Conservation (phyloP, 371 early-diverging fungal genomes). For the Umbelopsis sp. region DNA sequence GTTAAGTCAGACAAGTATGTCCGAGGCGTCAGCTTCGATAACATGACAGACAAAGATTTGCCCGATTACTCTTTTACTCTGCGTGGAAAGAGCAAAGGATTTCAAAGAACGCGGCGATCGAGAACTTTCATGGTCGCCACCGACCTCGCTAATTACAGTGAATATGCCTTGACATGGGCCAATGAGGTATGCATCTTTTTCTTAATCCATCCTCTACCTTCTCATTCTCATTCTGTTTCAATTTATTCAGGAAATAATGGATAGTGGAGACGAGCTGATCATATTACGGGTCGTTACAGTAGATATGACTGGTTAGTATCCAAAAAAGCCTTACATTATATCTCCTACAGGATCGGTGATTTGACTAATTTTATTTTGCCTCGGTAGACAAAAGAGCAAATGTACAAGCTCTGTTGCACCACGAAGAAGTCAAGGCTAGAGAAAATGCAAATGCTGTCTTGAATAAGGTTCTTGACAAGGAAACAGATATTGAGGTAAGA, state of each 20-base stretch:
- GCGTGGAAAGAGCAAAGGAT: slow-evolving; percentile 55
- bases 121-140: slow-evolving; percentile 66
- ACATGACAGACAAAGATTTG: slow-evolving; percentile 56
- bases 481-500: slow-evolving; percentile 24
- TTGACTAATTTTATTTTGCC: not conserved
- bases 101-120: slow-evolving; percentile 49
- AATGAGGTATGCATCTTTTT: slow-evolving; percentile 38
- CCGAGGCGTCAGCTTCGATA: slow-evolving; percentile 62
- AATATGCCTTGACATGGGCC: slow-evolving; percentile 62
- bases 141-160: slow-evolving; percentile 62
- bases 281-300: slow-evolving; percentile 52
- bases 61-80: slow-evolving; percentile 62
- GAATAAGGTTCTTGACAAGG: slow-evolving; percentile 46
- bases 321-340: not conserved
- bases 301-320: slow-evolving; percentile 41
- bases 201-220: not conserved
- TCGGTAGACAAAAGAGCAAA: slow-evolving; percentile 46
- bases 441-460: slow-evolving; percentile 55
- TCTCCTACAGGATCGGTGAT: slow-evolving; percentile 6
- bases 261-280: slow-evolving; percentile 64
- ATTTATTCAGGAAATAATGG: slow-evolving; percentile 51
- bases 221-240: not conserved
- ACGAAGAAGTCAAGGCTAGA: slow-evolving; percentile 51
- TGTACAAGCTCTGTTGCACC: slow-evolving; percentile 42
- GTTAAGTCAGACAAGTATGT: slow-evolving; percentile 43